Evolutionary conservation across 164 flowering plant species (phyloP).

Genomic region (Litsea cubeba): DNA sequence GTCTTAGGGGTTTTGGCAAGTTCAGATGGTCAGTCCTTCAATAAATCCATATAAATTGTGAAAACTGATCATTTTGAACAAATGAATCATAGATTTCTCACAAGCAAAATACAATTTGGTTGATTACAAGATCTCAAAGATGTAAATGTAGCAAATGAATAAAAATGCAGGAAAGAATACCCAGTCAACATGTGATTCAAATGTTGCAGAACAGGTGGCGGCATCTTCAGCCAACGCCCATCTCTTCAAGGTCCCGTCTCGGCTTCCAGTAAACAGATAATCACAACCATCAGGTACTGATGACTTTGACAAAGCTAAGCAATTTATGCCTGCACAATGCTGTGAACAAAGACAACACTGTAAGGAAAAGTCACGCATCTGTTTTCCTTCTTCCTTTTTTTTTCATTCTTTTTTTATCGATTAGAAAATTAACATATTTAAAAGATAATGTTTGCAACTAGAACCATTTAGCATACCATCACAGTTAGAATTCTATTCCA

Average conservation of each 20-base stretch:
- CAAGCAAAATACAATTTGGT: no score
- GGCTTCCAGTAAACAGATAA: constrained; percentile 86
- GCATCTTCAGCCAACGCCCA: constrained; percentile 74
- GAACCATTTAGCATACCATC: neutral
- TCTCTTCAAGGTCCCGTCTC: constrained; percentile 93
- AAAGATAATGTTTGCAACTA: neutral
- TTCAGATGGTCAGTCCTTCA: no score
- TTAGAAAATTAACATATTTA: neutral
- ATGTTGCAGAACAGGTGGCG: constrained; percentile 89
- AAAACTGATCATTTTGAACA: neutral
- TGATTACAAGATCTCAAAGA: neutral
- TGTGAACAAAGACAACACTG: constrained; percentile 28
- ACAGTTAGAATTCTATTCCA: no score
- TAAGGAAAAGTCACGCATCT: neutral
- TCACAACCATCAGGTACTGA: constrained; percentile 38
- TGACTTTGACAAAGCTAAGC: constrained; percentile 64
- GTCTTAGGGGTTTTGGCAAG: no score
- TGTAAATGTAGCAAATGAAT: neutral
- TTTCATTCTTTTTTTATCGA: no score
- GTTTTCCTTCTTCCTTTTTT: no score
- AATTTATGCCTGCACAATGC: constrained; percentile 96
- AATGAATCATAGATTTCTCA: neutral
- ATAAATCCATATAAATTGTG: neutral
- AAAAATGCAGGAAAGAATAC: constrained; percentile 34
- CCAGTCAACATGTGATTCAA: constrained; percentile 99